These are phyloP conservation scores for Phialocephala subalpina DNA, from an alignment of 2,329 filamentous ascomycete species.

Conservation along the genomic window DNA sequence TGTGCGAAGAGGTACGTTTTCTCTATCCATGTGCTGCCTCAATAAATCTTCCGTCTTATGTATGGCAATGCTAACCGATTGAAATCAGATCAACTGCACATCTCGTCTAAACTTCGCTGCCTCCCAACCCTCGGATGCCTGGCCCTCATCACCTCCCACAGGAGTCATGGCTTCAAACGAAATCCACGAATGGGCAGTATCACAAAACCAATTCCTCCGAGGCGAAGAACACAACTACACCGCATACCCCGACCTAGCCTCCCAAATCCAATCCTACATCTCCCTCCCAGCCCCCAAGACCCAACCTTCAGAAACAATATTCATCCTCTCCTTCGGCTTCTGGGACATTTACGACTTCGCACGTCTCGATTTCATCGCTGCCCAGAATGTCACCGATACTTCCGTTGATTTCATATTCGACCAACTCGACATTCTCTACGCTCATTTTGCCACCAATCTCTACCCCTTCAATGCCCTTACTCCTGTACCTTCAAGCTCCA, in stretches of 20 bases:
- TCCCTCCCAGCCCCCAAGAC: conserved; percentile 29
- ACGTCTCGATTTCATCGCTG: conserved; percentile 29
- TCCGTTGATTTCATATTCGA: conserved; percentile 37
- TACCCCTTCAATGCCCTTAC: not conserved
- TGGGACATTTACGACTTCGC: conserved; percentile 45
- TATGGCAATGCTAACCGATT: conserved; percentile 11
- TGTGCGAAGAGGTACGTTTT: conserved; percentile 42
- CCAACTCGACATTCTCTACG: conserved; percentile 40
- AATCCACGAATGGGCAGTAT: conserved; percentile 28
- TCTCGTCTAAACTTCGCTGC: conserved; percentile 40
- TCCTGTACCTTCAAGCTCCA: not conserved
- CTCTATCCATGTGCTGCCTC: not conserved
- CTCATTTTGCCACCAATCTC: conserved; percentile 27
- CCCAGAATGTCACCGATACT: conserved; percentile 29
- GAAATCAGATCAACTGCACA: conserved; percentile 40
- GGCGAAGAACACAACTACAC: conserved; percentile 9
- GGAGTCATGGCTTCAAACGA: conserved; percentile 38
- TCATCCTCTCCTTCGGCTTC: conserved; percentile 43
- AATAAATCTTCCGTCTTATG: not conserved
- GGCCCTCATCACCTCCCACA: conserved; percentile 32
- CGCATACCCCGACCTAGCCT: conserved; percentile 38
- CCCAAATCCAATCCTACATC: conserved; percentile 40
- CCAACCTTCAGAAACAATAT: conserved; percentile 35
- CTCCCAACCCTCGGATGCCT: conserved; percentile 36
- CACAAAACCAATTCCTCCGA: conserved; percentile 8